phyloP scores from a whole-genome alignment of 345 rosid species.

The Physaria fendleri region DNA sequence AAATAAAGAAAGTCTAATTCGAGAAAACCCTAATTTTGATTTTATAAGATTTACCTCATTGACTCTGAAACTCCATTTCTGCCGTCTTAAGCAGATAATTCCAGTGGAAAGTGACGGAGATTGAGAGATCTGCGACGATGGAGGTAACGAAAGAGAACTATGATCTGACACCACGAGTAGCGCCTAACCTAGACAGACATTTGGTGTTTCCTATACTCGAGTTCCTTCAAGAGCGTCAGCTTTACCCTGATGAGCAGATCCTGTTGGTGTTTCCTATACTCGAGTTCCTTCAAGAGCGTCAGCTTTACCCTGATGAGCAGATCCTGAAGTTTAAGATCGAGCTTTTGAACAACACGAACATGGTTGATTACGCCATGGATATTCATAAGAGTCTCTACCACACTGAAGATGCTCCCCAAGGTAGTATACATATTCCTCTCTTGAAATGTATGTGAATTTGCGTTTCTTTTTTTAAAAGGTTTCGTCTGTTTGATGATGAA shows the following conservation, averaged over 20 bases:
- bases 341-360: too few relatives aligned
- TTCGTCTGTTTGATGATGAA: too few relatives aligned
- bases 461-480: too few relatives aligned
- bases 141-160: constrained; percentile 32
- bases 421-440: too few relatives aligned
- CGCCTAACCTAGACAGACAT: constrained; percentile 40
- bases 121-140: constrained; percentile 11
- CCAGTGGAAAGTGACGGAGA: constrained; percentile 15
- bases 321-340: too few relatives aligned
- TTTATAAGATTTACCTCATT: neutral
- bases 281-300: constrained; percentile 82
- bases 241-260: constrained; percentile 44
- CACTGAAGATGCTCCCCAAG: too few relatives aligned
- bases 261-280: too few relatives aligned
- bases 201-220: constrained; percentile 83
- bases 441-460: too few relatives aligned
- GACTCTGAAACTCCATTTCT: constrained; percentile 13
- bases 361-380: too few relatives aligned
- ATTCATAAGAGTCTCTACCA: too few relatives aligned
- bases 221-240: constrained; percentile 76
- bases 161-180: constrained; percentile 65
- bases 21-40: constrained; percentile 16
- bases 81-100: constrained; percentile 11
- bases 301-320: constrained; percentile 50
- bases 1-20: constrained; percentile 11